These are phyloP conservation scores for Phoma herbarum DNA, from an alignment of 2,329 filamentous ascomycete genomes.

Conservation along the genomic window DNA sequence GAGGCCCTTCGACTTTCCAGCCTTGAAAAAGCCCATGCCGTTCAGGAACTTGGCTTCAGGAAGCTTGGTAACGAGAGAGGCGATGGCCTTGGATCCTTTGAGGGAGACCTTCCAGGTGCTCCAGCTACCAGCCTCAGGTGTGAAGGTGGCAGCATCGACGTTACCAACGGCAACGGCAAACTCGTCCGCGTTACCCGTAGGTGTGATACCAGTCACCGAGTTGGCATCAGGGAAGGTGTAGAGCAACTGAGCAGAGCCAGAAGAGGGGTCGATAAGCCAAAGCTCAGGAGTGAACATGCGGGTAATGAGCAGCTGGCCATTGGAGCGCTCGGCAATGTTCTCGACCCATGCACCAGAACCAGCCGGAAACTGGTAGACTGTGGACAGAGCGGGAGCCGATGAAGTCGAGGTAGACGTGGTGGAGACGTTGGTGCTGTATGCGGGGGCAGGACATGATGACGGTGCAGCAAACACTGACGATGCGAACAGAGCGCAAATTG, in stretches of 20 bases:
- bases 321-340: constrained; percentile 21
- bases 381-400: constrained; percentile 9
- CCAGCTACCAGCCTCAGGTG: constrained; percentile 19
- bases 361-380: constrained; percentile 16
- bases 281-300: constrained; percentile 24
- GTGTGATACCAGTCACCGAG: constrained; percentile 20
- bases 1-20: constrained; percentile 16
- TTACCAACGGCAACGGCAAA: constrained; percentile 24
- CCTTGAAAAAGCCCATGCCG: constrained; percentile 14
- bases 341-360: constrained; percentile 21
- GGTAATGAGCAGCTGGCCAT: constrained; percentile 22
- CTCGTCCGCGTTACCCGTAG: constrained; percentile 18
- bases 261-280: constrained; percentile 18
- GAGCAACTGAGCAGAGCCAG: constrained; percentile 15
- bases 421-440: background rate
- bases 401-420: background rate
- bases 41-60: constrained; percentile 20
- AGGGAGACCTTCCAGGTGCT: constrained; percentile 20
- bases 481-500: constrained; percentile 16
- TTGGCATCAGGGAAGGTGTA: constrained; percentile 20
- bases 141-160: constrained; percentile 19
- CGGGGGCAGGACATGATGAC: constrained; percentile 10
- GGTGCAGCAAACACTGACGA: constrained; percentile 9
- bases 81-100: constrained; percentile 7
- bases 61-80: constrained; percentile 18